These are phyloP conservation scores for Lactifluus subvellereus DNA, from an alignment of 768 basidiomycete species.

Conservation along the genomic window DNA sequence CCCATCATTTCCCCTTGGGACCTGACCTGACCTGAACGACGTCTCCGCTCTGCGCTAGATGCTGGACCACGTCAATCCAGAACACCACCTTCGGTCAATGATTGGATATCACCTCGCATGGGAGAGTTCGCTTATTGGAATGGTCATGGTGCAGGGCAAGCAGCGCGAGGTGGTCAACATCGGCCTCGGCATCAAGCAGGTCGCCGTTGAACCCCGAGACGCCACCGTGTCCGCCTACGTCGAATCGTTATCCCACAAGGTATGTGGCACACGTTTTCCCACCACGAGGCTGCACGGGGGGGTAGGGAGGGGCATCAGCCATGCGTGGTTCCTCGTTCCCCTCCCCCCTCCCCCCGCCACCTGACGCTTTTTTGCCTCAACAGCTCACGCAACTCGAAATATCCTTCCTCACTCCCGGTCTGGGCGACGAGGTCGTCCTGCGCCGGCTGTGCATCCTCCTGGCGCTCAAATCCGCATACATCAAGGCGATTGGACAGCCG, in stretches of 20 bases:
- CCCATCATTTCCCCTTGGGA: background rate
- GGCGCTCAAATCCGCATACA: conserved; percentile 75
- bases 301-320: no score
- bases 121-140: conserved; percentile 67
- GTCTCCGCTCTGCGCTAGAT: conserved; percentile 51
- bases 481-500: conserved; percentile 78
- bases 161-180: conserved; percentile 74
- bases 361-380: conserved; percentile 24
- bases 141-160: conserved; percentile 79
- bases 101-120: conserved; percentile 74
- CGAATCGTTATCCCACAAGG: conserved; percentile 73
- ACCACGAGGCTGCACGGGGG: background rate
- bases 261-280: conserved; percentile 30
- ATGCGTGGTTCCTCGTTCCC: background rate
- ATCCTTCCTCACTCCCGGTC: conserved; percentile 44
- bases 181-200: conserved; percentile 70
- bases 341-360: background rate
- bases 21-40: no score
- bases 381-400: conserved; percentile 50
- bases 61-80: conserved; percentile 46
- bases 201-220: conserved; percentile 56
- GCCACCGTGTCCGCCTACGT: conserved; percentile 57
- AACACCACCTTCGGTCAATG: conserved; percentile 55
- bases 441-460: conserved; percentile 74
- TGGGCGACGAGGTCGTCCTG: conserved; percentile 58